These are phyloP conservation scores for Epichloe gansuensis DNA, from an alignment of 2,329 filamentous ascomycete species.

Conservation along the genomic window DNA sequence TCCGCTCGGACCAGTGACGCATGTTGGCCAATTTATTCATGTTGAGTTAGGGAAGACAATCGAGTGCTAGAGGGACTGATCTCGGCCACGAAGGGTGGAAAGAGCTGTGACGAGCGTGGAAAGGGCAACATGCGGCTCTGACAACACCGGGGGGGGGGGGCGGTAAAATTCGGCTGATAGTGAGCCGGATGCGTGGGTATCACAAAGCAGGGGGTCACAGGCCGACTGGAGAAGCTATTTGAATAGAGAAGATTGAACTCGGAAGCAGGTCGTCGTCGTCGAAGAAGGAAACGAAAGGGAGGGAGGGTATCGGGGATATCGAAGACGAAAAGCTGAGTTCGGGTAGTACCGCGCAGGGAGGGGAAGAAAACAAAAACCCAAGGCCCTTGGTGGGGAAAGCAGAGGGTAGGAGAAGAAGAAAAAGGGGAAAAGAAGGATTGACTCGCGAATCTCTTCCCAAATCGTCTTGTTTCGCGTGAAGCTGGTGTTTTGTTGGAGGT, in stretches of 20 bases:
- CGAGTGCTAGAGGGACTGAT: not conserved
- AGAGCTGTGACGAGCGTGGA: not conserved
- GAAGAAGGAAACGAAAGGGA: constrained; percentile 11
- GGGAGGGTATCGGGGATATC: constrained; percentile 11
- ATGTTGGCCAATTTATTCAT: constrained; percentile 63
- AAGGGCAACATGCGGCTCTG: constrained; percentile 2
- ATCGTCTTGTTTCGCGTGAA: constrained; percentile 3
- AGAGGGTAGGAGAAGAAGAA: constrained; percentile 5
- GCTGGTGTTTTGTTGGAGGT: not conserved
- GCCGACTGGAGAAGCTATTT: not conserved
- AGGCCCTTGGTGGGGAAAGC: constrained; percentile 1
- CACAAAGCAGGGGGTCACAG: constrained; percentile 2
- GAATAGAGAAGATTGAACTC: not conserved
- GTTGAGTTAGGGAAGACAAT: constrained; percentile 21
- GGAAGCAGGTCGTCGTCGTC: constrained; percentile 4
- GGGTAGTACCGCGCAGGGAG: not conserved
- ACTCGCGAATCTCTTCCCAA: constrained; percentile 7
- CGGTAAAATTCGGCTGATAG: constrained; percentile 15
- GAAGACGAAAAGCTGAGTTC: not conserved
- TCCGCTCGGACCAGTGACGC: constrained; percentile 60
- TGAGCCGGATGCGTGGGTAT: constrained; percentile 15
- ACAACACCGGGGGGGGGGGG: constrained; percentile 6
- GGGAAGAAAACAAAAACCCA: constrained; percentile 3
- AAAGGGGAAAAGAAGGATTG: constrained; percentile 10
- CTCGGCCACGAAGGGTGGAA: constrained; percentile 4